Evolutionary conservation across 2,329 filamentous ascomycete species (phyloP).

Genomic region (Orbilia oligospora): DNA sequence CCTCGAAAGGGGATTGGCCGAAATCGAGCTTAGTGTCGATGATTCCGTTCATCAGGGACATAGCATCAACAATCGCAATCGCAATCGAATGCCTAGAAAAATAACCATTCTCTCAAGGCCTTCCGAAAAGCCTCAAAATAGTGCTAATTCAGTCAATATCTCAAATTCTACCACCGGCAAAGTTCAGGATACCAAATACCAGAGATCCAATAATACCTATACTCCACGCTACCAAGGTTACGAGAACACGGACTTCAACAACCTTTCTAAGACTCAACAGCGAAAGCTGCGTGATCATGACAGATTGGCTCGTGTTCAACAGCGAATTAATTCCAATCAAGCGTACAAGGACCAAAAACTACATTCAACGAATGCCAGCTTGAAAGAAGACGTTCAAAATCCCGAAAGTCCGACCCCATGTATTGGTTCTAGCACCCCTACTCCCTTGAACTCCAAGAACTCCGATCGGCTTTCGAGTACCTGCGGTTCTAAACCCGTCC

Average conservation of each 20-base stretch:
- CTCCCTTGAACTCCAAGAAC: neutral
- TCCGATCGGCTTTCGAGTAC: neutral
- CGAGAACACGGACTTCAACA: neutral
- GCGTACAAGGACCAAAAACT: too few relatives aligned
- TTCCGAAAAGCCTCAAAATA: neutral
- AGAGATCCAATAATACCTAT: too few relatives aligned
- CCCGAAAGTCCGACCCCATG: neutral
- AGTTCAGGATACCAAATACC: neutral
- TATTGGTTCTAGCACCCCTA: neutral
- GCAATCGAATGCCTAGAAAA: neutral
- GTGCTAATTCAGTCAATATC: neutral
- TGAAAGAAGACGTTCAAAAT: too few relatives aligned
- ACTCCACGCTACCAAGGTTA: neutral
- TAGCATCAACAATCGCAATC: neutral
- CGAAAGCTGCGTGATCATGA: neutral
- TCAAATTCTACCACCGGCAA: neutral
- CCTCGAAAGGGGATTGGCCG: neutral
- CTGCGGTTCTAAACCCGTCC: neutral
- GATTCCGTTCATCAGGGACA: neutral
- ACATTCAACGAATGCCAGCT: too few relatives aligned
- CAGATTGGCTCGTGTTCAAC: neutral
- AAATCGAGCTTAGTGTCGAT: neutral
- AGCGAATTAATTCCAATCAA: neutral
- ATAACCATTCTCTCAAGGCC: neutral
- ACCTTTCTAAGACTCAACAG: neutral